Percentiles rank a stretch among this genome's conserved stretches.
Evolutionary conservation across 257 asterid genomes (phyloP).

Genomic region (Solanum ossicruentum): DNA sequence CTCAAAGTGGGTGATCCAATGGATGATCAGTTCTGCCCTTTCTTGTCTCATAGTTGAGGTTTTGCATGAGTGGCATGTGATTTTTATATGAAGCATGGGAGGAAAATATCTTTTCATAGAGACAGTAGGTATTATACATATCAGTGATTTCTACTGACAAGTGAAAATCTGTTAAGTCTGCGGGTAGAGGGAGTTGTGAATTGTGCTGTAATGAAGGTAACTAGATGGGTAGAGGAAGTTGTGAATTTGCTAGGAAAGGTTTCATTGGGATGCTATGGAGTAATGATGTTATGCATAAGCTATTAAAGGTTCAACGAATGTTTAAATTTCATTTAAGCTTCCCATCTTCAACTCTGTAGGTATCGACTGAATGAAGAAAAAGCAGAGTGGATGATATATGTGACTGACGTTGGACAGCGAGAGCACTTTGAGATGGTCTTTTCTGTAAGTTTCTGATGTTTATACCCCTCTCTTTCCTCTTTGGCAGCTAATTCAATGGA

Average conservation of each 20-base stretch:
- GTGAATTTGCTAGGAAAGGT: background rate
- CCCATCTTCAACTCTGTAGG: conserved; percentile 29
- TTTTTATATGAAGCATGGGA: background rate
- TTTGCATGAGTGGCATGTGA: background rate
- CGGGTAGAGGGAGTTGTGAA: background rate
- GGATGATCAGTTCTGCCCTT: background rate
- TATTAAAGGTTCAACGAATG: background rate
- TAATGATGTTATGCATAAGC: background rate
- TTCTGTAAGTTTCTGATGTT: conserved; percentile 39
- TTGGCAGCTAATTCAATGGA: background rate
- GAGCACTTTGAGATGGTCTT: conserved; percentile 96
- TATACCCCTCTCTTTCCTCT: background rate
- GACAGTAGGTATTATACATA: background rate
- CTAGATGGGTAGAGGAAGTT: background rate
- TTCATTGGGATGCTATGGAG: background rate
- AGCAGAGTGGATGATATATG: conserved; percentile 87
- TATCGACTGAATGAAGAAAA: conserved; percentile 85
- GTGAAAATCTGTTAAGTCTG: background rate
- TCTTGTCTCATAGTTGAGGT: background rate
- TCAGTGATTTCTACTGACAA: background rate
- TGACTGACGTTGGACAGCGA: conserved; percentile 84
- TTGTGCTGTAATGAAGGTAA: background rate
- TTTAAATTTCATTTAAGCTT: background rate
- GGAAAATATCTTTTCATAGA: background rate
- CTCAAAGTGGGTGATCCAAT: background rate